Percentiles rank a stretch among this genome's conserved stretches.
Evolutionary conservation across 1,284 basidiomycete genomes (phyloP).

Genomic region (Bjerkandera adusta): DNA sequence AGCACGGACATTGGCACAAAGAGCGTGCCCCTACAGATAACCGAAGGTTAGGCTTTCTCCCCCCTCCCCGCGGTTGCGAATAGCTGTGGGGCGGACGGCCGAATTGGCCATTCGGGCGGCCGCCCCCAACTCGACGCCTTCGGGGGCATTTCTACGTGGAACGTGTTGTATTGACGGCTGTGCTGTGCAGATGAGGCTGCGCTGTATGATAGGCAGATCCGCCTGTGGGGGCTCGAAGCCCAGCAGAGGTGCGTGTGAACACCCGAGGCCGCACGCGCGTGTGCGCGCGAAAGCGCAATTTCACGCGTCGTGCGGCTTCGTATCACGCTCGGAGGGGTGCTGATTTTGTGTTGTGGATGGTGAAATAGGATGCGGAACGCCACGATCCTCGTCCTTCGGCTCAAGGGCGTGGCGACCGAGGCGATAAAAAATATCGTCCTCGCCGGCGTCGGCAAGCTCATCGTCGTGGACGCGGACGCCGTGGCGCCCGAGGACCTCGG

Average conservation of each 20-base stretch:
- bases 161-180: not conserved
- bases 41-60: conserved; percentile 35
- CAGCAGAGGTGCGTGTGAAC: conserved; percentile 75
- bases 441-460: conserved; percentile 71
- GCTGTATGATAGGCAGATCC: conserved; percentile 95
- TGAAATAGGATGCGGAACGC: conserved; percentile 91
- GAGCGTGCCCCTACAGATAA: conserved; percentile 37
- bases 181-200: conserved; percentile 68
- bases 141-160: not conserved
- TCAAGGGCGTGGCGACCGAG: conserved; percentile 91
- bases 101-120: too few relatives aligned
- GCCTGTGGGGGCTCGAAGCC: conserved; percentile 96
- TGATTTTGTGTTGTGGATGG: conserved; percentile 11
- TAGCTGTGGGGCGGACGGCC: too few relatives aligned
- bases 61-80: not conserved
- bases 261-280: not conserved
- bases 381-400: conserved; percentile 81
- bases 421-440: conserved; percentile 92
- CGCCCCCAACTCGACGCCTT: too few relatives aligned
- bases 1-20: conserved; percentile 31
- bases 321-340: too few relatives aligned
- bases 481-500: conserved; percentile 83
- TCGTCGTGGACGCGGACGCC: conserved; percentile 62
- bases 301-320: conserved; percentile 1
- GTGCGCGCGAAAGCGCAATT: not conserved